Evolutionary conservation across 2,329 filamentous ascomycete species (phyloP), one percentile per base, ranked within the genome.

Genomic region (Fusarium cicatricum): DNA sequence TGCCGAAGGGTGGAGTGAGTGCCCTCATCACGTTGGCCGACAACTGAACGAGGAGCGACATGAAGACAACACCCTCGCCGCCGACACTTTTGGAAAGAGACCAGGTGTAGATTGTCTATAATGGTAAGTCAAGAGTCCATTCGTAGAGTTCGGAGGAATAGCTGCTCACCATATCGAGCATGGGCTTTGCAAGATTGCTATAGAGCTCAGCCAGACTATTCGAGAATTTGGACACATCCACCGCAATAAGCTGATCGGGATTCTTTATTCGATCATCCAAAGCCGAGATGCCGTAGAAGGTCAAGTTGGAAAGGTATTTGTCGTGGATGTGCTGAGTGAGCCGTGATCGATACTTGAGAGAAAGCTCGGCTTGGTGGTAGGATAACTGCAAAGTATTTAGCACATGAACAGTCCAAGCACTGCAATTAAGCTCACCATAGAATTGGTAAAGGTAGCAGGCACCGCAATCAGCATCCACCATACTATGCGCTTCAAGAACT

Each of bases 391-490:
- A 14, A 11, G 11, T 5, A 17, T 11, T 69, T 32, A 69, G 55
- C 31, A 39, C 11, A 39, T 10, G 40, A 34, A n/a, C n/a, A 3
- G 33, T 12, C 14, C 8, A 14, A 14, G 29, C 14, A 26, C 15
- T 14, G 10, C 5, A 3, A 38, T 39, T 9, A 29, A 19, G 73
- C 85, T 75, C 75, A 95, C 91, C 95, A 99, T 99, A 1, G 93
- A 97, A 75, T 99, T 99, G 34, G 95, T 99, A 73, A 98, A 97
- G 0, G 95, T 98, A 2, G 95, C 95, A 10, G 95, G 95, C 14
- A 99, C 84, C 21, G 95, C 94, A 64, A 99, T 95, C 50, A 94
- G 74, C 95, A 99, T 99, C 95, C 95, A 99, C 92, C 94, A 97
- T 6, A 96, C 85, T 67, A 99, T 87, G 1, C 92, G 88, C 66